These are phyloP conservation scores for Laguncularia racemosa DNA, from an alignment of 345 rosid genomes.

Conservation along the genomic window DNA sequence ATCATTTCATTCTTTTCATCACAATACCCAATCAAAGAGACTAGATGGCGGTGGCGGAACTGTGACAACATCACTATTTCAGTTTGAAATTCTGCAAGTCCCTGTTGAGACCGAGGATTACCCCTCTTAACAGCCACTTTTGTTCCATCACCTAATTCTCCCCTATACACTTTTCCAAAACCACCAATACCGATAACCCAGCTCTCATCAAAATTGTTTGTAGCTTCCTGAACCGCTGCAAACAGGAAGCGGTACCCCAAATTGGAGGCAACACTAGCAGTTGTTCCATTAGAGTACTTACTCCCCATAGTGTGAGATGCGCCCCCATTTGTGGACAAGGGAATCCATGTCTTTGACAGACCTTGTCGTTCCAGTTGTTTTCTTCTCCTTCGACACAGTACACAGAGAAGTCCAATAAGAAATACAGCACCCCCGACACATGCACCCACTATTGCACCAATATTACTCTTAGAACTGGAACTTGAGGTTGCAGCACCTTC, in stretches of 20 bases:
- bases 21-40: conserved; percentile 82
- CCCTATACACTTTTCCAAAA: conserved; percentile 74
- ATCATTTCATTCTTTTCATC: conserved; percentile 74
- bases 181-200: conserved; percentile 71
- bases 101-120: conserved; percentile 66
- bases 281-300: conserved; percentile 51
- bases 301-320: conserved; percentile 41
- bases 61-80: conserved; percentile 81
- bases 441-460: conserved; percentile 34
- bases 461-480: conserved; percentile 34
- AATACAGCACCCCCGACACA: conserved; percentile 26
- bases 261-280: conserved; percentile 31
- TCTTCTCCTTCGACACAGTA: conserved; percentile 29
- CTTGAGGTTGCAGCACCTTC: not conserved
- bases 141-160: conserved; percentile 47
- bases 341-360: conserved; percentile 64
- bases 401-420: conserved; percentile 31
- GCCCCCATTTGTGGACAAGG: conserved; percentile 37
- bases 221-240: conserved; percentile 53
- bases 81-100: conserved; percentile 67
- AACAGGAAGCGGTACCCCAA: conserved; percentile 46
- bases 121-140: conserved; percentile 76
- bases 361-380: conserved; percentile 21
- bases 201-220: conserved; percentile 64
- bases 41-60: conserved; percentile 72